These are phyloP conservation scores for Astrothelium macrocarpum DNA, from an alignment of 495 filamentous ascomycete genomes.

Conservation along the genomic window DNA sequence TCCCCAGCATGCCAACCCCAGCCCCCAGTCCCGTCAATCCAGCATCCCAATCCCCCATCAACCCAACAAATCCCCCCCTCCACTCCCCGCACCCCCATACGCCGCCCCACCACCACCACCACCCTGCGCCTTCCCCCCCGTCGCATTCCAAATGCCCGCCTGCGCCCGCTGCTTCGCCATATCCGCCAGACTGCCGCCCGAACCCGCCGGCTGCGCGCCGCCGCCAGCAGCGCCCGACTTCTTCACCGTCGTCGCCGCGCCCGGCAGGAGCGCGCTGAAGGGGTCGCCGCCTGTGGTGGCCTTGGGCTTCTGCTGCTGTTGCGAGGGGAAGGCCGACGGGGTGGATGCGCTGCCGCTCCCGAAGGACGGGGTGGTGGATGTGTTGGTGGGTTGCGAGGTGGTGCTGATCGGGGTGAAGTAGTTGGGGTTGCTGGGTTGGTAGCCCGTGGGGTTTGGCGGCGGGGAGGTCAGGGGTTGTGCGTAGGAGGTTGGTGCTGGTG, in stretches of 20 bases:
- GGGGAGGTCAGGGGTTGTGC: slow-evolving; percentile 32
- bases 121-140: slow-evolving; percentile 34
- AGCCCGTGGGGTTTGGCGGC: slow-evolving; percentile 55
- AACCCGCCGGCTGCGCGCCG: slow-evolving; percentile 47
- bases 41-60: neutral
- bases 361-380: slow-evolving; percentile 25
- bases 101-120: slow-evolving; percentile 6
- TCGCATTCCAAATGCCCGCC: slow-evolving; percentile 65
- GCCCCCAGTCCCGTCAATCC: slow-evolving; percentile 6
- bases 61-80: slow-evolving; percentile 16
- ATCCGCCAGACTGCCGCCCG: slow-evolving; percentile 71
- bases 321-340: slow-evolving; percentile 19
- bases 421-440: slow-evolving; percentile 73
- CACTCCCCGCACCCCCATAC: neutral
- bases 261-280: slow-evolving; percentile 77
- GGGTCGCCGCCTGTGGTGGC: slow-evolving; percentile 59
- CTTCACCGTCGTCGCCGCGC: slow-evolving; percentile 70
- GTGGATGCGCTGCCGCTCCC: slow-evolving; percentile 24
- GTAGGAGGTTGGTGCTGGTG: slow-evolving; percentile 43
- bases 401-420: slow-evolving; percentile 79
- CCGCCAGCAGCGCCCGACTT: slow-evolving; percentile 37
- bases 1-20: neutral
- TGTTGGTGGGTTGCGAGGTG: slow-evolving; percentile 23
- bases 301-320: slow-evolving; percentile 31
- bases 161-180: slow-evolving; percentile 94